A percentile compares a stretch with the other conserved stretches of the same genome.
phyloP scores from a whole-genome alignment of 108 stramenopile species.

The Heterococcus sp. region DNA sequence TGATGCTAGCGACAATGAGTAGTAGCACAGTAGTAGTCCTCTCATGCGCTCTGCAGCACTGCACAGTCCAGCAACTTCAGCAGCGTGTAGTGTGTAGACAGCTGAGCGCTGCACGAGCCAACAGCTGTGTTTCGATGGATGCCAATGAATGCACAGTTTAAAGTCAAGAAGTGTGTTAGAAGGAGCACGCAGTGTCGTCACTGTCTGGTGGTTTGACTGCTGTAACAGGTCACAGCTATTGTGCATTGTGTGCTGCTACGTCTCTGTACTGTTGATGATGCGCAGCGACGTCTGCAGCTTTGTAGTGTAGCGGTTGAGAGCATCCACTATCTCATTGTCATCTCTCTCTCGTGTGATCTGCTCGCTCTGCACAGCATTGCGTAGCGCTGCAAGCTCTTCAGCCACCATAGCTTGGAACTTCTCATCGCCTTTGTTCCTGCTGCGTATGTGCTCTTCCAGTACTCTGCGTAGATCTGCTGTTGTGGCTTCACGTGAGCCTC shows the following conservation, averaged over 20 bases:
- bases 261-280: conserved; percentile 60
- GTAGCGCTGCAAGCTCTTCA: conserved; percentile 67
- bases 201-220: no score
- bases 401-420: conserved; percentile 67
- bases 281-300: conserved; percentile 79
- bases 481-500: conserved; percentile 41
- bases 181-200: no score
- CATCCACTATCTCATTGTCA: conserved; percentile 82
- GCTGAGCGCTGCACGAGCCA: no score
- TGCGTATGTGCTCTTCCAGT: conserved; percentile 50
- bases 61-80: no score
- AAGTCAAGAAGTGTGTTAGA: no score
- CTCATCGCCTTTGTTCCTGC: conserved; percentile 45
- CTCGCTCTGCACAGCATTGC: conserved; percentile 68
- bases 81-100: no score
- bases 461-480: conserved; percentile 21
- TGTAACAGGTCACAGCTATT: no score
- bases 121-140: no score
- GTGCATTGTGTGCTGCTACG: conserved; percentile 10
- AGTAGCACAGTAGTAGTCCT: no score
- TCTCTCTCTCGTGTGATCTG: conserved; percentile 67
- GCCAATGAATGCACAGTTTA: no score
- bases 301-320: conserved; percentile 78
- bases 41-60: no score
- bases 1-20: no score